Evolutionary conservation across 2,329 filamentous ascomycete species (phyloP).

Genomic region (Cadophora malorum): DNA sequence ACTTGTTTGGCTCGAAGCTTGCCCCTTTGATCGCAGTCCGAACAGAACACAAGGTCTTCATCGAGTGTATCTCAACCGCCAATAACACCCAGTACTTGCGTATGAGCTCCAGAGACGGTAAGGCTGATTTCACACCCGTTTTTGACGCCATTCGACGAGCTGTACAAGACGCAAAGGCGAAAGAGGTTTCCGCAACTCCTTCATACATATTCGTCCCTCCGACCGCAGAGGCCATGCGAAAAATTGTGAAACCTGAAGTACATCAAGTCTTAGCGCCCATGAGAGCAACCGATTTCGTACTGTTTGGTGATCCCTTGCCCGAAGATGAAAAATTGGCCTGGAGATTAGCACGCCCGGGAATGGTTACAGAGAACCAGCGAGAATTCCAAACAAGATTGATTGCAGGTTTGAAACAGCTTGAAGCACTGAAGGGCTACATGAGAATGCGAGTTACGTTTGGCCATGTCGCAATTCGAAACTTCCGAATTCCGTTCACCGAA

Average conservation of each 20-base stretch:
- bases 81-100: conserved; percentile 26
- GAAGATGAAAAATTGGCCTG: conserved; percentile 30
- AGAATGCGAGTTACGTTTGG: conserved; percentile 45
- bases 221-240: conserved; percentile 28
- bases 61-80: conserved; percentile 28
- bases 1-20: conserved; percentile 8
- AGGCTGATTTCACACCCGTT: conserved; percentile 24
- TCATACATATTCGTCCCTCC: conserved; percentile 40
- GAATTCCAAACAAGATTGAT: conserved; percentile 35
- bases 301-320: conserved; percentile 32
- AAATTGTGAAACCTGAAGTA: conserved; percentile 25
- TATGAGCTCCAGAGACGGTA: conserved; percentile 25
- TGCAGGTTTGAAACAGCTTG: conserved; percentile 34
- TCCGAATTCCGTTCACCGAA: conserved; percentile 32
- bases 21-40: conserved; percentile 10
- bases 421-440: conserved; percentile 40
- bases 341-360: conserved; percentile 25
- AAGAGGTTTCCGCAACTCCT: conserved; percentile 32
- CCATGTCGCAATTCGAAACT: conserved; percentile 36
- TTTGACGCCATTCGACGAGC: conserved; percentile 38
- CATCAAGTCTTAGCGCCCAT: not conserved
- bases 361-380: conserved; percentile 27
- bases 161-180: conserved; percentile 33
- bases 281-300: conserved; percentile 23
- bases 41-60: conserved; percentile 32